Evolutionary conservation across 2,329 filamentous ascomycete genomes (phyloP).

Genomic region (Nigrospora oryzae): DNA sequence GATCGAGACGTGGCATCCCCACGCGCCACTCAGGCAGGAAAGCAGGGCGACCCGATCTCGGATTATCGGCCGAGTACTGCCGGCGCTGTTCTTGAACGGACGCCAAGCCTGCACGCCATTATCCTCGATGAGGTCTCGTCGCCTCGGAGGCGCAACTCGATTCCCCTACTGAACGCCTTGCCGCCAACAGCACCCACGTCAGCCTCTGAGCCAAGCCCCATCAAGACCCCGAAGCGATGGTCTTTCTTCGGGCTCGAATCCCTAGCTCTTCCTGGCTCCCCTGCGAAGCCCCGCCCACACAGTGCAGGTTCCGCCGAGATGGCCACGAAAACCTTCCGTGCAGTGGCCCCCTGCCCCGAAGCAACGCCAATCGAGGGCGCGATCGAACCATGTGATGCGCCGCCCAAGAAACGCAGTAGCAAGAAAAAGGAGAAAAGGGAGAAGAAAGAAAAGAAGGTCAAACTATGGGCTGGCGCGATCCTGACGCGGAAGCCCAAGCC

Average conservation of each 20-base stretch:
- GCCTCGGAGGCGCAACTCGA: conserved; percentile 49
- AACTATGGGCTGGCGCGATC: conserved; percentile 61
- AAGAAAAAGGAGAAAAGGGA: conserved; percentile 55
- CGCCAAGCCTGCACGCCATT: conserved; percentile 24
- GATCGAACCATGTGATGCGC: conserved; percentile 7
- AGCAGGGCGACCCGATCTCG: conserved; percentile 29
- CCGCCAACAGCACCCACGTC: conserved; percentile 17
- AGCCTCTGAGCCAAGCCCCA: conserved; percentile 35
- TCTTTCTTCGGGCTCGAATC: conserved; percentile 56
- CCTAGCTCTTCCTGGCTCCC: conserved; percentile 34
- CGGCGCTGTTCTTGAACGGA: conserved; percentile 57
- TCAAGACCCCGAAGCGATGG: conserved; percentile 48
- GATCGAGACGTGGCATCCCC: conserved; percentile 30
- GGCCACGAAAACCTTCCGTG: conserved; percentile 15
- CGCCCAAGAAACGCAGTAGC: conserved; percentile 23
- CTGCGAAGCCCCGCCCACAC: conserved; percentile 35
- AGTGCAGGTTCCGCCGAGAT: conserved; percentile 38
- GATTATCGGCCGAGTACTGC: conserved; percentile 55
- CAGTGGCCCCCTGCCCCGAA: conserved; percentile 24
- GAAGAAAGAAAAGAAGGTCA: conserved; percentile 66
- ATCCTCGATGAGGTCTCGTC: conserved; percentile 21
- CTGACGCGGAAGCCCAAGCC: conserved; percentile 53
- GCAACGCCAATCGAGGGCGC: conserved; percentile 21
- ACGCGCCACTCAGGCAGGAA: conserved; percentile 29
- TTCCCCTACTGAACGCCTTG: conserved; percentile 41